Base-by-base conservation (phyloP, 139 green algal genomes). In the Gonium pectorale region DNA sequence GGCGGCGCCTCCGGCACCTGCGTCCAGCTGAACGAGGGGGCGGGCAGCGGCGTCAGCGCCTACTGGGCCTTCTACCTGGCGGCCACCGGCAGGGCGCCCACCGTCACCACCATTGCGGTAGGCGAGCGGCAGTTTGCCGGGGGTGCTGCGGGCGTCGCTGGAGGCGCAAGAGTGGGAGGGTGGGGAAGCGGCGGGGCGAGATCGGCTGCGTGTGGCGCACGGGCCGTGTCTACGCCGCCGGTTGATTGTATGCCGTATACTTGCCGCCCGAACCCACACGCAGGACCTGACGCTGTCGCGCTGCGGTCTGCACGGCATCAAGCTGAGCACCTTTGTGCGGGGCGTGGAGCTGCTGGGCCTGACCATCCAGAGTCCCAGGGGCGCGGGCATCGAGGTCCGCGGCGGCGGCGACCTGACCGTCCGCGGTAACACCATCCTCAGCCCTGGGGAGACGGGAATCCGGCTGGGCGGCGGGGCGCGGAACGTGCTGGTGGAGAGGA, bases 291-390 rank as follows among this genome's bases (percentile, higher is more conserved):
- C 35, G 2, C 46, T 86, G 7, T 63, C 31, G 7, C 41, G 43
- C 52, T 86, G 81, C 44, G 41, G 54, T 22, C 41, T 67, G 17
- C 70, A 80, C 81, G 81, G 81, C 81, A 81, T 86, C 68, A 86
- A 86, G 81, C 54, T 86, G 22, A 72, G 49, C 68, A 86, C 81
- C 40, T 86, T 80, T 7, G 41, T 86, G 1, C 40, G 41, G 11
- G 69, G 44, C 9, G 81, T 86, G 56, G 69, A 67, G 41, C 29
- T 86, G 22, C 37, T 73, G 64, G 44, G 24, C 31, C 29, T 85
- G 8, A n/a, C 5, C 56, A 64, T 86, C 69, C 38, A 19, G 26
- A 26, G 3, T 7, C 46, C 81, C 9, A 40, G 31, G 35, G 56
- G 2, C 22, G 31, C 68, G 3, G 81, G 81, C 24, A 19, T 86